Percentiles rank a stretch among this genome's conserved stretches.
phyloP scores from a whole-genome alignment of 257 asterid species.

The Lantana camara region DNA sequence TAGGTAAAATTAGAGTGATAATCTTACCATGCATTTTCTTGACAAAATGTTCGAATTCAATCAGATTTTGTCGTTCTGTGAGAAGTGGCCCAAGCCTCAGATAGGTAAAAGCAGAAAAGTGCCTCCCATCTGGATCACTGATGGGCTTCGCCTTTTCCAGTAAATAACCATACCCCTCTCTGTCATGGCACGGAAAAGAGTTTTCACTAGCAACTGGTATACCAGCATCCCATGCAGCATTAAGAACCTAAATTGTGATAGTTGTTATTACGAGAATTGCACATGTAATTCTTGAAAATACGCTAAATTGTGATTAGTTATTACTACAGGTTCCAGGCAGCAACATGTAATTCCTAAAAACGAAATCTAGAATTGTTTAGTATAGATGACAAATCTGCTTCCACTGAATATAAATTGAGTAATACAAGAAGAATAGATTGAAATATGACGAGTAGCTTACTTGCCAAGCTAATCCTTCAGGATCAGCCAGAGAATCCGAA shows the following conservation, averaged over 20 bases:
- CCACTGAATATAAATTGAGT: neutral
- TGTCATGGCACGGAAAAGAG: conserved; percentile 54
- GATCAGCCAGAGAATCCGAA: conserved; percentile 68
- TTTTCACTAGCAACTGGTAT: conserved; percentile 70
- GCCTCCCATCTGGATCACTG: conserved; percentile 79
- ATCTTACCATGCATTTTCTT: conserved; percentile 85
- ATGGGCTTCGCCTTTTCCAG: conserved; percentile 78
- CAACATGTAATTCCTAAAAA: too few species aligned
- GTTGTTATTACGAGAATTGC: conserved; percentile 1
- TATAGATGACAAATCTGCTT: too few species aligned
- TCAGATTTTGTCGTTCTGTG: conserved; percentile 66
- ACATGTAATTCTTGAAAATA: neutral
- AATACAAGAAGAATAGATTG: neutral
- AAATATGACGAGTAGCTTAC: conserved; percentile 46
- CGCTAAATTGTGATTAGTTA: neutral
- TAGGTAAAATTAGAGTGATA: neutral
- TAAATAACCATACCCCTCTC: conserved; percentile 64
- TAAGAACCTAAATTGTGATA: conserved; percentile 55
- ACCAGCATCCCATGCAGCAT: conserved; percentile 85
- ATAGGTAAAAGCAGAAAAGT: conserved; percentile 67
- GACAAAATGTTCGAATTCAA: conserved; percentile 75
- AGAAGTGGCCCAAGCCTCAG: conserved; percentile 65
- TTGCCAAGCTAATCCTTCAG: conserved; percentile 87
- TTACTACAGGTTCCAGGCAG: neutral
- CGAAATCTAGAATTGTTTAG: too few species aligned